A percentile compares a stretch with the other conserved stretches of the same genome.
phyloP scores from a whole-genome alignment of 2,329 filamentous ascomycete species.

The Colletotrichum falcatum region DNA sequence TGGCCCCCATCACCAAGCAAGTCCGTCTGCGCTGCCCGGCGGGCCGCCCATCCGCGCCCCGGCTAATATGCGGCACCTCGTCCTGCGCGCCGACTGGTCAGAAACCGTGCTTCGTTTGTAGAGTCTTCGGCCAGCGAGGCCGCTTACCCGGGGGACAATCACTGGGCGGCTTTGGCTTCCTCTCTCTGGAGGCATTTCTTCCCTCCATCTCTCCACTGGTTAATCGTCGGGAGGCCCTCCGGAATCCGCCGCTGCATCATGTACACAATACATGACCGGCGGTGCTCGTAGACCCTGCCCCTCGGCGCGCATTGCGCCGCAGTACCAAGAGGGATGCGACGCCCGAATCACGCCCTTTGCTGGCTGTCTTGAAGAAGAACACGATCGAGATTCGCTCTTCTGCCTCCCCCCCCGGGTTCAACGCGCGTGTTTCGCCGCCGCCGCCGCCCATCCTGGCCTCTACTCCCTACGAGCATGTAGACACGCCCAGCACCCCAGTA shows the following conservation, averaged over 20 bases:
- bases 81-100: slow-evolving; percentile 29
- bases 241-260: not conserved
- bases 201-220: slow-evolving; percentile 5
- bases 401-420: slow-evolving; percentile 22
- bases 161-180: slow-evolving; percentile 30
- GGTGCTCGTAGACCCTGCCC: not conserved
- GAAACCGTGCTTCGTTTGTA: not conserved
- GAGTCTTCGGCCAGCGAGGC: slow-evolving; percentile 28
- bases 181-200: slow-evolving; percentile 34
- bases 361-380: too few relatives aligned
- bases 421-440: slow-evolving; percentile 21
- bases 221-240: slow-evolving; percentile 1
- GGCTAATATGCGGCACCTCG: slow-evolving; percentile 34
- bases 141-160: slow-evolving; percentile 12
- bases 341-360: not conserved
- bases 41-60: slow-evolving; percentile 35
- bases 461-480: too few relatives aligned
- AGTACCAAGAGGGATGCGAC: slow-evolving; percentile 10
- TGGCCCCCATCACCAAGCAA: slow-evolving; percentile 5
- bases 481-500: too few relatives aligned
- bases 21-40: slow-evolving; percentile 33
- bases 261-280: not conserved
- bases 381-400: slow-evolving; percentile 12
- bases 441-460: too few relatives aligned
- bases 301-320: slow-evolving; percentile 31